These are phyloP conservation scores for Suillus subaureus DNA, from an alignment of 768 basidiomycete genomes.

Conservation along the genomic window DNA sequence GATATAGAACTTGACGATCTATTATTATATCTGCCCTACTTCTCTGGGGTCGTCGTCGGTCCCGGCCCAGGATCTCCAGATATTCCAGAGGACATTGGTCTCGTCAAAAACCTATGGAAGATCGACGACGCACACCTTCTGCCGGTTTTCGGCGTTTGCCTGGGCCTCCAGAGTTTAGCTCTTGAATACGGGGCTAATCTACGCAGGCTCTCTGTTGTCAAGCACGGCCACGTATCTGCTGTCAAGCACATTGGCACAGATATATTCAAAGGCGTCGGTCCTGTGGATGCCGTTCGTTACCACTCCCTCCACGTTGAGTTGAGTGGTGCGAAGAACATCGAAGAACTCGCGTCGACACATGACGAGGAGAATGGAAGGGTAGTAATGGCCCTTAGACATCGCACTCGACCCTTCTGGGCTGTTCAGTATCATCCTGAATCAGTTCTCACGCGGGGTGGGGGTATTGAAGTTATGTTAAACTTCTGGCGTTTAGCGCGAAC, in stretches of 20 bases:
- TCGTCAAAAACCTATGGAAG: slow-evolving; percentile 74
- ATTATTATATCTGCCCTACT: slow-evolving; percentile 54
- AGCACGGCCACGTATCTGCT: slow-evolving; percentile 74
- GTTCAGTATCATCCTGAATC: slow-evolving; percentile 93
- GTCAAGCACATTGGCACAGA: slow-evolving; percentile 61
- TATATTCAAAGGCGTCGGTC: slow-evolving; percentile 59
- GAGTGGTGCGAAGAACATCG: slow-evolving; percentile 47
- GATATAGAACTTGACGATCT: slow-evolving; percentile 52
- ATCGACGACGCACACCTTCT: slow-evolving; percentile 51
- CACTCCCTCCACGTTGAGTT: slow-evolving; percentile 75
- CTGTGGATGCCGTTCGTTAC: slow-evolving; percentile 70
- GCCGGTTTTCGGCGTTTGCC: slow-evolving; percentile 83
- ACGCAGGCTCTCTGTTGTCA: slow-evolving; percentile 65
- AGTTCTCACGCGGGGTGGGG: slow-evolving; percentile 69
- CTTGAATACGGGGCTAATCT: slow-evolving; percentile 64
- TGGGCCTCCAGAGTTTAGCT: slow-evolving; percentile 78
- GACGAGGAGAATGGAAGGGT: slow-evolving; percentile 65
- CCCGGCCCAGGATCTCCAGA: slow-evolving; percentile 83
- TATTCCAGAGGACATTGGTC: slow-evolving; percentile 60
- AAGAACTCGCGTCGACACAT: slow-evolving; percentile 69
- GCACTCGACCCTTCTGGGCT: slow-evolving; percentile 73
- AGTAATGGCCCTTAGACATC: slow-evolving; percentile 75
- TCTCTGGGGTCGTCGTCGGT: slow-evolving; percentile 72
- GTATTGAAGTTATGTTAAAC: slow-evolving; percentile 66
- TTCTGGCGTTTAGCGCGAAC: slow-evolving; percentile 70